A percentile compares a stretch with the other conserved stretches of the same genome.
Evolutionary conservation across 805 yeast genomes (phyloP).

Genomic region (Wickerhamomyces tratensis): DNA sequence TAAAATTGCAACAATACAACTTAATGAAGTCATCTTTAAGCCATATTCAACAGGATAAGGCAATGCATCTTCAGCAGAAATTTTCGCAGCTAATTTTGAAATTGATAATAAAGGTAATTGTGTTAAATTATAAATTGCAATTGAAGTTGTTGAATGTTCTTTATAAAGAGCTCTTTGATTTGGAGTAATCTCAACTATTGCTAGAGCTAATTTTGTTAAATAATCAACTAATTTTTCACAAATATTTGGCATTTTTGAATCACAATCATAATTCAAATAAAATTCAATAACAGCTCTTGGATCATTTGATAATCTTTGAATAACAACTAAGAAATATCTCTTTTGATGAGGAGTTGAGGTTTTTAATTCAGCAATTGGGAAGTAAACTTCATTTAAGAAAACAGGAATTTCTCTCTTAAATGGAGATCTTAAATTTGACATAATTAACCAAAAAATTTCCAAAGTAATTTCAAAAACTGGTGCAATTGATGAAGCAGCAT

Average conservation of each 20-base stretch:
- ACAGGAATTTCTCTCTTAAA: conserved; percentile 93
- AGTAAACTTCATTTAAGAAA: conserved; percentile 83
- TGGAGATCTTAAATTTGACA: conserved; percentile 74
- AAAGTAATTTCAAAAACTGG: conserved; percentile 88
- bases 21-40: conserved; percentile 71
- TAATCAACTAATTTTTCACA: conserved; percentile 78
- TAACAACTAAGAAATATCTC: conserved; percentile 71
- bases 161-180: conserved; percentile 52
- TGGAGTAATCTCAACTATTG: conserved; percentile 63
- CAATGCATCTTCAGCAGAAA: conserved; percentile 44
- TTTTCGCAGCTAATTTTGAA: conserved; percentile 39
- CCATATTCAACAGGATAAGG: conserved; percentile 75
- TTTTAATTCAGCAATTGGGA: conserved; percentile 88
- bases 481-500: conserved; percentile 85
- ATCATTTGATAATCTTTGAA: conserved; percentile 76
- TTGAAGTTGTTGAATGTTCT: conserved; percentile 40
- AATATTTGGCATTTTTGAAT: conserved; percentile 65
- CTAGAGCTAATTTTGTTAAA: conserved; percentile 55
- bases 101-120: conserved; percentile 73
- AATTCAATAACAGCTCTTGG: conserved; percentile 88
- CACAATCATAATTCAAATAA: conserved; percentile 94
- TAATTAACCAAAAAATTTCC: conserved; percentile 87
- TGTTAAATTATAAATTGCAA: conserved; percentile 65
- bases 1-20: conserved; percentile 72
- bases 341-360: conserved; percentile 91